phyloP scores from a whole-genome alignment of 2,329 filamentous ascomycete genomes.

The Alternaria triticina region DNA sequence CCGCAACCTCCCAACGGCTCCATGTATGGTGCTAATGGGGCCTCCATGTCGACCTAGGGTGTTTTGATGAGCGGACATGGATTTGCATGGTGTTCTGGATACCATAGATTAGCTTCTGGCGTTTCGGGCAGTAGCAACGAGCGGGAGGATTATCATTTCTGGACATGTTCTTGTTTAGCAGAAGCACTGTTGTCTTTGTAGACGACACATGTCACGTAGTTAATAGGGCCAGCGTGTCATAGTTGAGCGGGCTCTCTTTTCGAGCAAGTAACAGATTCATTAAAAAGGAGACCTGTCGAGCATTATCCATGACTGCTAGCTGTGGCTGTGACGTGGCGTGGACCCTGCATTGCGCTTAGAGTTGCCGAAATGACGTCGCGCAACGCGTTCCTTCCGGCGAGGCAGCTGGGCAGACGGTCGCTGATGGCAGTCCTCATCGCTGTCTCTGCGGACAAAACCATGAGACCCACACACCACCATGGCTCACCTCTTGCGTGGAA shows the following conservation, averaged over 20 bases:
- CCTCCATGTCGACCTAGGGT: conserved; percentile 31
- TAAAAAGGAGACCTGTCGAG: neutral
- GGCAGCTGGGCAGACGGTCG: conserved; percentile 14
- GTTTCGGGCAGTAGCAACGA: conserved; percentile 14
- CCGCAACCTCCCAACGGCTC: conserved; percentile 45
- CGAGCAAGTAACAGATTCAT: neutral
- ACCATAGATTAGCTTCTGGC: conserved; percentile 24
- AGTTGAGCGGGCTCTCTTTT: neutral
- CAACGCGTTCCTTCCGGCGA: conserved; percentile 18
- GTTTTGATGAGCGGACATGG: neutral
- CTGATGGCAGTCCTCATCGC: conserved; percentile 11
- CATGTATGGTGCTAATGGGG: conserved; percentile 12
- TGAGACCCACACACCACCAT: conserved; percentile 58
- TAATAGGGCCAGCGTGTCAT: neutral
- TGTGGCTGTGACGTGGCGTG: conserved; percentile 12
- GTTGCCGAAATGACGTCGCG: conserved; percentile 26
- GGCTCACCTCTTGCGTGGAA: conserved; percentile 87
- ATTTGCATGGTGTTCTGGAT: conserved; percentile 19
- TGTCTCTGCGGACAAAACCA: conserved; percentile 26
- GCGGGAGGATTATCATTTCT: neutral
- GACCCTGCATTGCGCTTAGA: conserved; percentile 25
- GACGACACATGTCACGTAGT: conserved; percentile 1
- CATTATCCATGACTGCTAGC: neutral
- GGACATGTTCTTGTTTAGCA: neutral
- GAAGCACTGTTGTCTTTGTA: neutral